Base-by-base conservation (phyloP, 2,329 filamentous ascomycete genomes). In the Bipolaris bicolor region DNA sequence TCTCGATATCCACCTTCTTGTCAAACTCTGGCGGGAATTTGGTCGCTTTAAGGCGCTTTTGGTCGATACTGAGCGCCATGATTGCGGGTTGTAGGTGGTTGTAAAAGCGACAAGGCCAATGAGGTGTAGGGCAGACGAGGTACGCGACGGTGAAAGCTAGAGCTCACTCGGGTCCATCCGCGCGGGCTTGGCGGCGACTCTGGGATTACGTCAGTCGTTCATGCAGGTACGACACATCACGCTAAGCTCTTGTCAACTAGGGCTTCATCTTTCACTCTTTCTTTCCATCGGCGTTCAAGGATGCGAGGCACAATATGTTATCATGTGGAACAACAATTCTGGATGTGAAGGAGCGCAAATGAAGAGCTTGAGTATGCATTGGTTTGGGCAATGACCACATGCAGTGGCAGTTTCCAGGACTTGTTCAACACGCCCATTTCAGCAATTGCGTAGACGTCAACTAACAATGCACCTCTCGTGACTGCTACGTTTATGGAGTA, bases 1-100 rank as follows among this genome's bases (percentile, higher is more conserved):
- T 98, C 68, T 88, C 87, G 86, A 96, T 97, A 81, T 99, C 93
- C 64, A 99, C 95, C 81, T 97, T 97, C 75, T 91, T 88, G 74
- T 86, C 94, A 80, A 98, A 99, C 73, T 97, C 92, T 7, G 89
- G 84, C 44, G 95, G 95, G 64, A 97, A 98, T 74, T 96, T 97
- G 54, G 93, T 98, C 77, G 89, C 88, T 83, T 89, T 91, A 55
- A 97, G 81, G 70, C 96, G 86, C 82, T 96, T 96, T 64, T 90
- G 89, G 78, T 97, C 94, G 61, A 95, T 91, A 64, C 87, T 90
- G 52, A 89, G 88, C 67, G 91, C 89, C 91, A 95, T 95, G 62
- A 61, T 22, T 26, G 37, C 47, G 15, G 43, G 29, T 44, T 51
- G 45, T 44, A 15, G 22, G 45, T 20, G 44, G 33, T 53, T 52